Evolutionary conservation across 805 yeast species (phyloP).

Genomic region (Candida multigemmis): DNA sequence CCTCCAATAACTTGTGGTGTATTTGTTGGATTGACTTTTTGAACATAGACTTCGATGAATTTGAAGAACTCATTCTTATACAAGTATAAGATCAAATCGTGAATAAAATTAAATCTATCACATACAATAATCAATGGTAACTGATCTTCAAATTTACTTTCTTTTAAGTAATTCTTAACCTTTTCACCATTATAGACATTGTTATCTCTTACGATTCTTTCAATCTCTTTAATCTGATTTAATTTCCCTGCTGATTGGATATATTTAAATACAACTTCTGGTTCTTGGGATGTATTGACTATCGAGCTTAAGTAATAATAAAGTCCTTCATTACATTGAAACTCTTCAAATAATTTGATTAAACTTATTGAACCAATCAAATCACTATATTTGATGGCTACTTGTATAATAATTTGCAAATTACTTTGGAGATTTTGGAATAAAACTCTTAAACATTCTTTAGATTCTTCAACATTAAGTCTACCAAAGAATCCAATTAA

Average conservation of each 20-base stretch:
- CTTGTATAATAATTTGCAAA: conserved; percentile 89
- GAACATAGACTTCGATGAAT: conserved; percentile 95
- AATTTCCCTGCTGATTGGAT: conserved; percentile 88
- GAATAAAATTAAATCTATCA: conserved; percentile 85
- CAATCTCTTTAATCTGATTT: conserved; percentile 89
- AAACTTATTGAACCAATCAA: conserved; percentile 78
- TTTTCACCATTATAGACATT: conserved; percentile 93
- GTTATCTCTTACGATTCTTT: conserved; percentile 91
- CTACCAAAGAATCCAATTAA: conserved; percentile 86
- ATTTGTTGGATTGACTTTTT: conserved; percentile 91
- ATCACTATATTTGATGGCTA: conserved; percentile 93
- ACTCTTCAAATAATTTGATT: conserved; percentile 89
- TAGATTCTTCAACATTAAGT: conserved; percentile 87
- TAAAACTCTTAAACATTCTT: conserved; percentile 77
- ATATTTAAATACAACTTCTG: conserved; percentile 93
- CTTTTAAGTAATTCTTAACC: conserved; percentile 94
- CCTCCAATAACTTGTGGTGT: conserved; percentile 98
- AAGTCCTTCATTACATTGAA: conserved; percentile 85
- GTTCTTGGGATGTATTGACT: conserved; percentile 88
- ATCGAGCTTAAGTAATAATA: conserved; percentile 90
- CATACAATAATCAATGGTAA: conserved; percentile 93
- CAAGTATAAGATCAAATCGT: conserved; percentile 85
- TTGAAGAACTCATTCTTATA: conserved; percentile 95
- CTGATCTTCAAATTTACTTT: conserved; percentile 88
- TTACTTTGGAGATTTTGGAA: conserved; percentile 71